Evolutionary conservation across 148 eudicot genomes (phyloP).

Genomic region (Spergularia marina): DNA sequence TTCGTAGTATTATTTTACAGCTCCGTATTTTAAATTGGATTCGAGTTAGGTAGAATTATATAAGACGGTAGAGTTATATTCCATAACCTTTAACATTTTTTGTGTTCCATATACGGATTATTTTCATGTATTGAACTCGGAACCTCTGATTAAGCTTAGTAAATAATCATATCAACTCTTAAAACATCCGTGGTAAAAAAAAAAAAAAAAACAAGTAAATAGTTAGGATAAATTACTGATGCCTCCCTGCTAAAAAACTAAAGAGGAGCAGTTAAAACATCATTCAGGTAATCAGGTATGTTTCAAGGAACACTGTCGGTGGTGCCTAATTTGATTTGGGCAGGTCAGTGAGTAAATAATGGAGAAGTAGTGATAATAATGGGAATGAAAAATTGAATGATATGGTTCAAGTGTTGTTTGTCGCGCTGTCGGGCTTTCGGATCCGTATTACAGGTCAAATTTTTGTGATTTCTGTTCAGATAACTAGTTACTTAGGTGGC

Average conservation of each 20-base stretch:
- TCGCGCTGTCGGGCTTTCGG: constrained; percentile 22
- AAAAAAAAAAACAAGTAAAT: too few species aligned
- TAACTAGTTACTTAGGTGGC: not conserved
- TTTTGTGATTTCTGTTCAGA: not conserved
- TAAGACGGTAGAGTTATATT: too few species aligned
- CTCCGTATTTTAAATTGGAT: too few species aligned
- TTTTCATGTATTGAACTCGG: too few species aligned
- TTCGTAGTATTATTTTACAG: too few species aligned
- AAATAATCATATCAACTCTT: not conserved
- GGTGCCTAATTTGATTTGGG: constrained; percentile 1
- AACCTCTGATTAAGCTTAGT: not conserved
- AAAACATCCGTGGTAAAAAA: too few species aligned
- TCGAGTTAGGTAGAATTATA: too few species aligned
- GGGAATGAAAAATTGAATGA: constrained; percentile 4
- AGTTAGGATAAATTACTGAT: too few species aligned
- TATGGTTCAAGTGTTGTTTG: constrained; percentile 16
- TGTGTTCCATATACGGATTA: too few species aligned
- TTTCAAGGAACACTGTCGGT: constrained; percentile 22
- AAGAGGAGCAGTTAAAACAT: not conserved
- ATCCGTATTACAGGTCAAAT: not conserved
- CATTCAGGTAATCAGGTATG: not conserved
- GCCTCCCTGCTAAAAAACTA: not conserved
- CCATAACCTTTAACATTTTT: too few species aligned
- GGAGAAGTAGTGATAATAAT: not conserved
- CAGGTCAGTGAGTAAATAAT: not conserved